Conservation (phyloP, 2,329 filamentous ascomycete genomes). For the Talaromyces rugulosus region DNA sequence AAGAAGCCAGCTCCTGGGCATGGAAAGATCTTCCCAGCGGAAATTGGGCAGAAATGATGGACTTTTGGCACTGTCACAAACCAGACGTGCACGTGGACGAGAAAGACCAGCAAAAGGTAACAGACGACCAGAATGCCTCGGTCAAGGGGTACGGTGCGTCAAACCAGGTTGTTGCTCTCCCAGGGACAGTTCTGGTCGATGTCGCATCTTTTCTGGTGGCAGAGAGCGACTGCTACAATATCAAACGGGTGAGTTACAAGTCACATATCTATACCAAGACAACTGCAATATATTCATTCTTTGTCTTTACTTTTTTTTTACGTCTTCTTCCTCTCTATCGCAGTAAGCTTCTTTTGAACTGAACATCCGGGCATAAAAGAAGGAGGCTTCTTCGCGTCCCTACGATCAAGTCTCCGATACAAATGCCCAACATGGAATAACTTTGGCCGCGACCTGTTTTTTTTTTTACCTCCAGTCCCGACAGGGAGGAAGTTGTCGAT, state of each 20-base stretch:
- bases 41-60: conserved; percentile 99
- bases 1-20: conserved; percentile 34
- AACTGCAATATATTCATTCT: conserved; percentile 5
- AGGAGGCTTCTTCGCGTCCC: conserved; percentile 46
- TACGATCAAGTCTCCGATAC: conserved; percentile 56
- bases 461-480: neutral
- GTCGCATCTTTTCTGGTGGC: conserved; percentile 70
- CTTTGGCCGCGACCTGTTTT: conserved; percentile 2
- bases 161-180: conserved; percentile 63
- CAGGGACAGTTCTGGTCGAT: conserved; percentile 73
- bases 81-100: conserved; percentile 53
- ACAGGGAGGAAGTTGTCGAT: conserved; percentile 11
- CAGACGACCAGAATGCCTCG: conserved; percentile 46
- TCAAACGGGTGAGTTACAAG: conserved; percentile 33
- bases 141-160: conserved; percentile 79
- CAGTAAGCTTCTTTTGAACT: neutral
- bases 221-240: conserved; percentile 58
- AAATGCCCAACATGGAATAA: conserved; percentile 50
- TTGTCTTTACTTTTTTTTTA: neutral
- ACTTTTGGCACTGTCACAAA: conserved; percentile 99
- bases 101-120: conserved; percentile 30
- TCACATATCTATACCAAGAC: neutral
- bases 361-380: conserved; percentile 48
- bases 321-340: neutral
- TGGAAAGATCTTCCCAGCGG: conserved; percentile 97